phyloP scores from a whole-genome alignment of 306 rosid species.

The Bauhinia variegata region DNA sequence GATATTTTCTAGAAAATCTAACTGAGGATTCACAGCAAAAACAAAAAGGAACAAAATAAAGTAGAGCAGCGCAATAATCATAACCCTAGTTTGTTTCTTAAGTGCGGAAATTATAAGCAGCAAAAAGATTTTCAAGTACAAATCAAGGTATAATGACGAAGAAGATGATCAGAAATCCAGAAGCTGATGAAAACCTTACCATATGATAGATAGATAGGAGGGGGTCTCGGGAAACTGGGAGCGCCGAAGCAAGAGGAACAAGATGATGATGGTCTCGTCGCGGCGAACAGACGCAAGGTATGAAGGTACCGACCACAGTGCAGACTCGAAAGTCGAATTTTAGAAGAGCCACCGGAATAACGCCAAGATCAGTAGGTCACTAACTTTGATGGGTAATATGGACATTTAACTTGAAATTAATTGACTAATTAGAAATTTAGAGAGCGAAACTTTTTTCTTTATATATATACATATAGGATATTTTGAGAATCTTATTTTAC shows the following conservation, averaged over 20 bases:
- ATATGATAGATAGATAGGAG: constrained; percentile 28
- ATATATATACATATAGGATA: too few species aligned
- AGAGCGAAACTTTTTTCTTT: too few species aligned
- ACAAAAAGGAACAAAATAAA: not conserved
- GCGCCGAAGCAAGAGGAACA: not conserved
- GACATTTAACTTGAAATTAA: not conserved
- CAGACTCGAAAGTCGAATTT: not conserved
- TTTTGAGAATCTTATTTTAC: too few species aligned
- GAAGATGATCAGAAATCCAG: not conserved
- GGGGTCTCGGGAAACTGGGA: not conserved
- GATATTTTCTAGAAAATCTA: not conserved
- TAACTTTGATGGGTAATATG: constrained; percentile 1
- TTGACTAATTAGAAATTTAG: too few species aligned
- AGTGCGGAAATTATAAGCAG: too few species aligned
- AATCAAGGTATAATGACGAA: not conserved
- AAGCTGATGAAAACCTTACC: constrained; percentile 7
- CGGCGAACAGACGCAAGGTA: not conserved
- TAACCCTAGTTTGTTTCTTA: not conserved
- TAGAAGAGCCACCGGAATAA: not conserved
- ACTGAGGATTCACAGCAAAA: not conserved
- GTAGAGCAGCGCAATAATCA: not conserved
- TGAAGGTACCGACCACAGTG: not conserved
- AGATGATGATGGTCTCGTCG: constrained; percentile 1
- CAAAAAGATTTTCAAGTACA: too few species aligned
- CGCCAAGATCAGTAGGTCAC: constrained; percentile 30